Evolutionary conservation across 805 yeast genomes (phyloP).

Genomic region (Saccharomycopsis vini): DNA sequence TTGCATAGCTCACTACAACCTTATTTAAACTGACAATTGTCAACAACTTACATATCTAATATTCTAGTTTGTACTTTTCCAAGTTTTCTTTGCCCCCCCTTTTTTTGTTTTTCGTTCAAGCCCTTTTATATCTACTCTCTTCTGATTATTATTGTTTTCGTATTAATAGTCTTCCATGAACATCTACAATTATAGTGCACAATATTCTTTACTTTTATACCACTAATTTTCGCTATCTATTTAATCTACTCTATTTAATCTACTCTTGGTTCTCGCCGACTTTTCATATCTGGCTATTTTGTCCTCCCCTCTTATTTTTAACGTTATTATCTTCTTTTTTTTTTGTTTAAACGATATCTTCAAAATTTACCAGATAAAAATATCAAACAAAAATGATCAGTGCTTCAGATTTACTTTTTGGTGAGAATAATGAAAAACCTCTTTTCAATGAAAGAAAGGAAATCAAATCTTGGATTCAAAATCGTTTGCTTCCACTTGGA

Average conservation of each 20-base stretch:
- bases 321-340: neutral
- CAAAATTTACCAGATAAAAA: neutral
- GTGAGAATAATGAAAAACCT: conserved; percentile 12
- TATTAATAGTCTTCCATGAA: too few relatives aligned
- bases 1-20: too few relatives aligned
- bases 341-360: neutral
- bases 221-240: neutral
- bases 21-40: too few relatives aligned
- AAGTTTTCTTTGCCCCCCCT: too few relatives aligned
- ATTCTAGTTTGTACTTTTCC: too few relatives aligned
- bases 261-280: too few relatives aligned
- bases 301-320: neutral
- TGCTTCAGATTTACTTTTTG: conserved; percentile 13
- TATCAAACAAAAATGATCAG: neutral
- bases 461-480: conserved; percentile 19
- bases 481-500: conserved; percentile 16
- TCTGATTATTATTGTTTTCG: too few relatives aligned
- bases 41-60: too few relatives aligned
- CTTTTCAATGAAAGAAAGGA: conserved; percentile 14
- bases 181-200: too few relatives aligned
- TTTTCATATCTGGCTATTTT: neutral
- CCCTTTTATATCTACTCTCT: too few relatives aligned
- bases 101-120: too few relatives aligned
- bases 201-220: too few relatives aligned
- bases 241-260: neutral